Percentiles rank a stretch among this genome's conserved stretches.
phyloP scores from a whole-genome alignment of 768 basidiomycete species.

The Termitomyces sp. region DNA sequence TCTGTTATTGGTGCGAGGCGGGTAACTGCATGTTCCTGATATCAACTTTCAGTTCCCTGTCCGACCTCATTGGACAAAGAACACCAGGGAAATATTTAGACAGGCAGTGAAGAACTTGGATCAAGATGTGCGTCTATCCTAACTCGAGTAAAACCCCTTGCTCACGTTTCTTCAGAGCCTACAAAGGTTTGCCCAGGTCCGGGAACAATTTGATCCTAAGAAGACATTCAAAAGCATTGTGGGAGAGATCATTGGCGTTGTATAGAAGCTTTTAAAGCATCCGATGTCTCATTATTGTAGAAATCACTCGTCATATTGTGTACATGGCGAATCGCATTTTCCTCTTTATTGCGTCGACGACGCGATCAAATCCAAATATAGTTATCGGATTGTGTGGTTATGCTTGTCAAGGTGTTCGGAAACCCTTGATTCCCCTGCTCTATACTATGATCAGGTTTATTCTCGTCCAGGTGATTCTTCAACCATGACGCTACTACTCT shows the following conservation, averaged over 20 bases:
- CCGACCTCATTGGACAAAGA: constrained; percentile 36
- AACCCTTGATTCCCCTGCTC: constrained; percentile 10
- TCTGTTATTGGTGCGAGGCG: constrained; percentile 3
- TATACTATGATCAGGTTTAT: constrained; percentile 91
- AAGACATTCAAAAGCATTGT: constrained; percentile 32
- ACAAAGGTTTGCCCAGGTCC: constrained; percentile 27
- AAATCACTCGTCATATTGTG: not conserved
- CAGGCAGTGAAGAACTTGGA: constrained; percentile 30
- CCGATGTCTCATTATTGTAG: not conserved
- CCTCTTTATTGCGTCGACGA: not conserved
- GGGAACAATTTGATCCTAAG: constrained; percentile 29
- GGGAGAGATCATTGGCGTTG: constrained; percentile 34
- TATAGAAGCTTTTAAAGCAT: constrained; percentile 8
- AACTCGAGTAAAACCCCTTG: not conserved
- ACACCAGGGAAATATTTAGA: constrained; percentile 26
- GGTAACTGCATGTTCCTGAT: constrained; percentile 1
- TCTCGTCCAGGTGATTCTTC: constrained; percentile 77
- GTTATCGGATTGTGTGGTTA: constrained; percentile 4
- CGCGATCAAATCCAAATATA: not conserved
- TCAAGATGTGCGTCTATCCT: constrained; percentile 23
- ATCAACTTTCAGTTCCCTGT: constrained; percentile 27
- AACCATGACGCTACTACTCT: not conserved
- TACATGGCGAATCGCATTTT: not conserved
- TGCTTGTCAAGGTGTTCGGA: constrained; percentile 16
- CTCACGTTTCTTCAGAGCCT: constrained; percentile 21